These are phyloP conservation scores for Leucocoprinus leucothites DNA, from an alignment of 768 basidiomycete genomes.

Conservation along the genomic window DNA sequence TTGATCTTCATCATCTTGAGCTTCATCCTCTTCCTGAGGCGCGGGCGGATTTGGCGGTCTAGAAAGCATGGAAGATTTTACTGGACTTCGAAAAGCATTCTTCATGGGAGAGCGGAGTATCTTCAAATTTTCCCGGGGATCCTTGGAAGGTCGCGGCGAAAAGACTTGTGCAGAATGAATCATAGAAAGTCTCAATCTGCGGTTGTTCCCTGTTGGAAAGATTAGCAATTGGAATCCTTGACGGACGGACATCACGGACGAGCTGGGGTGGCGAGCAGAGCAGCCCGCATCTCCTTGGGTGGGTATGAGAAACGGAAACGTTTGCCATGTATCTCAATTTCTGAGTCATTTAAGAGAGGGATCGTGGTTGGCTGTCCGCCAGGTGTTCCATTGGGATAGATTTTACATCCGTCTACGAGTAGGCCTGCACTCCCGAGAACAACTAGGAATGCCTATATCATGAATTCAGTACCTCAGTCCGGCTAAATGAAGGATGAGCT, in stretches of 20 bases:
- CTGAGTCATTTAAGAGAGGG: conserved; percentile 63
- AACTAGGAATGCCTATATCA: conserved; percentile 58
- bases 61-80: conserved; percentile 23
- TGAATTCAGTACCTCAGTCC: not conserved
- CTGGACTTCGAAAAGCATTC: conserved; percentile 30
- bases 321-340: conserved; percentile 66
- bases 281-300: conserved; percentile 63
- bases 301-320: conserved; percentile 73
- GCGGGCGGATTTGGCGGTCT: conserved; percentile 15
- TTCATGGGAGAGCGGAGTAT: conserved; percentile 60
- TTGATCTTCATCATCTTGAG: conserved; percentile 36
- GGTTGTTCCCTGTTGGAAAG: conserved; percentile 27
- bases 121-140: conserved; percentile 61
- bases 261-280: conserved; percentile 47
- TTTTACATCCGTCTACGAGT: conserved; percentile 58
- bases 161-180: conserved; percentile 74
- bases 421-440: conserved; percentile 59
- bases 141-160: conserved; percentile 55
- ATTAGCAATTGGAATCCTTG: not conserved
- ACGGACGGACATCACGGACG: conserved; percentile 28
- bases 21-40: conserved; percentile 9
- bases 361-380: conserved; percentile 44
- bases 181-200: conserved; percentile 68
- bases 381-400: conserved; percentile 43
- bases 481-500: conserved; percentile 10